These are phyloP conservation scores for Orbilia quercus DNA, from an alignment of 2,329 filamentous ascomycete genomes.

Conservation along the genomic window DNA sequence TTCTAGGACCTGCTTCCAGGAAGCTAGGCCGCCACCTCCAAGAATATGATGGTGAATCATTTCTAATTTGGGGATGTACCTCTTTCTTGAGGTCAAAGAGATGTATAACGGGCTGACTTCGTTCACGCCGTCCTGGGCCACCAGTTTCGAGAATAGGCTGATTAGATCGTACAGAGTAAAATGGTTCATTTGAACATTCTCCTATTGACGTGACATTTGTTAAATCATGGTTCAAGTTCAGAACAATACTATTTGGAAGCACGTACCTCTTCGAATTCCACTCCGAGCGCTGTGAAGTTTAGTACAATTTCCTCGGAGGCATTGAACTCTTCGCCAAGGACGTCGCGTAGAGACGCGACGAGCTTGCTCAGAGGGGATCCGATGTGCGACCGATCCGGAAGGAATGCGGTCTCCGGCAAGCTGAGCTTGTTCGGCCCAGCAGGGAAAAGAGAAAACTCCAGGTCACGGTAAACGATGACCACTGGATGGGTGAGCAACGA, in stretches of 20 bases:
- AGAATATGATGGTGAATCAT: constrained; percentile 48
- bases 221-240: constrained; percentile 1
- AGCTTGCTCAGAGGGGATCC: constrained; percentile 45
- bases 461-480: constrained; percentile 44
- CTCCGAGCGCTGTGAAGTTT: constrained; percentile 40
- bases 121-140: constrained; percentile 30
- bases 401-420: constrained; percentile 40
- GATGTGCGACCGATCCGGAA: constrained; percentile 43
- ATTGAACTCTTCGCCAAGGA: constrained; percentile 48
- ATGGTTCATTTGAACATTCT: constrained; percentile 45
- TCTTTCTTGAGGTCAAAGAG: constrained; percentile 43
- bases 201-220: constrained; percentile 15
- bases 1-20: constrained; percentile 27
- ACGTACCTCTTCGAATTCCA: constrained; percentile 55
- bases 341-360: constrained; percentile 45
- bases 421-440: constrained; percentile 13
- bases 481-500: constrained; percentile 41
- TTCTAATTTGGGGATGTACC: constrained; percentile 47
- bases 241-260: neutral
- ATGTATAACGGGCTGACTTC: constrained; percentile 40
- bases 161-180: constrained; percentile 48
- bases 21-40: constrained; percentile 36
- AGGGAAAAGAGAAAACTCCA: constrained; percentile 49
- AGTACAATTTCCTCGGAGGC: constrained; percentile 48
- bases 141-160: constrained; percentile 37